Percentiles rank a stretch among this genome's conserved stretches.
Evolutionary conservation across 805 yeast species (phyloP).

Genomic region (Priceomyces carsonii): DNA sequence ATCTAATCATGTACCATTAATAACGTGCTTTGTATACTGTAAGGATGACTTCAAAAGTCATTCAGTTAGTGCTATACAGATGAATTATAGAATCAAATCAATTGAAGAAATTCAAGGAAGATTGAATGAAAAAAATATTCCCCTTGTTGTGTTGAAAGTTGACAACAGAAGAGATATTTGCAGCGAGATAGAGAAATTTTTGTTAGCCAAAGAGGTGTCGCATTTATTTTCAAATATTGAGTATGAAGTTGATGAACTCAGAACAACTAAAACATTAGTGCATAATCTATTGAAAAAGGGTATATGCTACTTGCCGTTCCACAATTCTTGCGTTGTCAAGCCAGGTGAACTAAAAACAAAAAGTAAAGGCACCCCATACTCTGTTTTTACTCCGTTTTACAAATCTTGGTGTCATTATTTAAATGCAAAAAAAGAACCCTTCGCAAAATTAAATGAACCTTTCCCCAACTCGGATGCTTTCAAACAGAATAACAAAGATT

Average conservation of each 20-base stretch:
- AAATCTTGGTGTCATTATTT: constrained; percentile 36
- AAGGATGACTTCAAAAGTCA: constrained; percentile 44
- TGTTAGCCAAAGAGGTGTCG: constrained; percentile 20
- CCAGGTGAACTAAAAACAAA: constrained; percentile 38
- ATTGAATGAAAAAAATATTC: constrained; percentile 35
- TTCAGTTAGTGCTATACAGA: constrained; percentile 42
- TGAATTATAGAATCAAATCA: constrained; percentile 37
- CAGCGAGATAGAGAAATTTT: constrained; percentile 20
- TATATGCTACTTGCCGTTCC: constrained; percentile 26
- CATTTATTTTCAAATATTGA: constrained; percentile 38
- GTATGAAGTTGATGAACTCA: constrained; percentile 48
- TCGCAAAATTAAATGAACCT: constrained; percentile 3
- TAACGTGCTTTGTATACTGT: constrained; percentile 43
- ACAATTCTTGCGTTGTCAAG: constrained; percentile 43
- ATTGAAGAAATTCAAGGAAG: constrained; percentile 28
- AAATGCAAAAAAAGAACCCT: constrained; percentile 13
- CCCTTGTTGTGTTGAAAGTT: constrained; percentile 39
- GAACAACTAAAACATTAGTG: constrained; percentile 23
- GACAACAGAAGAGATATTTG: constrained; percentile 31
- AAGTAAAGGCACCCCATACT: constrained; percentile 37
- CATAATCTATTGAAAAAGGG: constrained; percentile 12
- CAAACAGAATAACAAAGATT: neutral
- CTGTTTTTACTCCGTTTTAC: constrained; percentile 48
- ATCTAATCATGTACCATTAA: constrained; percentile 29
- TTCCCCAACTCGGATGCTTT: constrained; percentile 2